phyloP scores from a whole-genome alignment of 2,329 filamentous ascomycete species.

The Neonectria faginata region DNA sequence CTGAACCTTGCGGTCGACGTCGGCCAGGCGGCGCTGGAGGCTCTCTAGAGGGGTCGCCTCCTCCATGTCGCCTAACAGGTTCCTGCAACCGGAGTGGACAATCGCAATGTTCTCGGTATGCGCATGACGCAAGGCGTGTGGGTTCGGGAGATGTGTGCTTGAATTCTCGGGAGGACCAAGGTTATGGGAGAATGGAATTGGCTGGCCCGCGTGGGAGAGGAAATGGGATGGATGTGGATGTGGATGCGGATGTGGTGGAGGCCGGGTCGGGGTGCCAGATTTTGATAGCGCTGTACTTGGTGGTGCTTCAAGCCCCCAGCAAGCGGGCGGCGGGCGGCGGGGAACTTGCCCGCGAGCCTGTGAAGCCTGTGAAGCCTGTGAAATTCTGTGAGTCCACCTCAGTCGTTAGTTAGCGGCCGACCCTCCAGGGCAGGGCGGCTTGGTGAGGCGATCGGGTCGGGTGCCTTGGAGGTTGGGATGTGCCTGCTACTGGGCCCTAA shows the following conservation, averaged over 20 bases:
- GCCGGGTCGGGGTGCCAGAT: conserved; percentile 6
- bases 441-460: conserved; percentile 17
- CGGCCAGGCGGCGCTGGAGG: conserved; percentile 64
- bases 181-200: conserved; percentile 36
- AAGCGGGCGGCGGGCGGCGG: conserved; percentile 9
- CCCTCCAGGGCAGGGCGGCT: conserved; percentile 8
- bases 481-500: conserved; percentile 14
- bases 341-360: conserved; percentile 8
- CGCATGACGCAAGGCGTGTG: conserved; percentile 53
- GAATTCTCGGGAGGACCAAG: conserved; percentile 30
- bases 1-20: conserved; percentile 68
- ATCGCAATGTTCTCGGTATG: conserved; percentile 49
- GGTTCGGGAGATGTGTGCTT: conserved; percentile 34
- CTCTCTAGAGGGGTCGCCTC: conserved; percentile 61
- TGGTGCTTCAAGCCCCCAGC: conserved; percentile 6
- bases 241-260: background rate
- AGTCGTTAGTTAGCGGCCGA: conserved; percentile 15
- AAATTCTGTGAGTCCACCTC: background rate
- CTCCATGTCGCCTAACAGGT: conserved; percentile 53
- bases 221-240: conserved; percentile 24
- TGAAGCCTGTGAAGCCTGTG: conserved; percentile 7
- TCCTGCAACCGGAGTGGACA: conserved; percentile 47
- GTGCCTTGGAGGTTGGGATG: conserved; percentile 13
- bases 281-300: conserved; percentile 24
- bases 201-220: conserved; percentile 34